Evolutionary conservation across 306 rosid species (phyloP).

Genomic region (Ormosia semicastrata): DNA sequence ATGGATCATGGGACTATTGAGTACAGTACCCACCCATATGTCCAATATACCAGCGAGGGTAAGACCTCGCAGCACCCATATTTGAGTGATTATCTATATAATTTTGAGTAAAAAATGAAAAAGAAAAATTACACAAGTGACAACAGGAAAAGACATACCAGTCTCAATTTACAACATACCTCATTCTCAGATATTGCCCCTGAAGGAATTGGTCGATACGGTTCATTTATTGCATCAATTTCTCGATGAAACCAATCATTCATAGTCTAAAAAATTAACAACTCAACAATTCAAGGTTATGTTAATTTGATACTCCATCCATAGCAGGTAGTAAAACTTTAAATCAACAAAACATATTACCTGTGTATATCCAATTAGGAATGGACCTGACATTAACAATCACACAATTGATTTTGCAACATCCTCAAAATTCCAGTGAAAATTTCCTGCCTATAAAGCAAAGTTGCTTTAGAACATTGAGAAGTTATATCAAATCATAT

Average conservation of each 20-base stretch:
- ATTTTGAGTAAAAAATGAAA: conserved; percentile 7
- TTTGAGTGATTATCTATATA: conserved; percentile 81
- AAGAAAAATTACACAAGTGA: background rate
- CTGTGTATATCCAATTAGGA: conserved; percentile 93
- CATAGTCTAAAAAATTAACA: conserved; percentile 54
- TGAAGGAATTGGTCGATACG: conserved; percentile 98
- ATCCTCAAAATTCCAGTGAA: conserved; percentile 89
- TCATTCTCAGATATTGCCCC: conserved; percentile 93
- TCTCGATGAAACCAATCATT: conserved; percentile 99
- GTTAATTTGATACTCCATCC: conserved; percentile 23
- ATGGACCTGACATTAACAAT: conserved; percentile 99
- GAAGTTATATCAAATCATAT: conserved; percentile 11
- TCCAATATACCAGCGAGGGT: conserved; percentile 74
- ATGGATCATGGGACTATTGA: background rate
- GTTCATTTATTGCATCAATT: conserved; percentile 95
- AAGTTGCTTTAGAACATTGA: conserved; percentile 15
- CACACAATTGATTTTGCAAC: conserved; percentile 80
- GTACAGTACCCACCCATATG: conserved; percentile 72
- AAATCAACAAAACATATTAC: conserved; percentile 29
- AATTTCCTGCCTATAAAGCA: conserved; percentile 60
- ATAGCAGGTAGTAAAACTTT: background rate
- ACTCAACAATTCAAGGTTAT: background rate
- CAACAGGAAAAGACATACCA: background rate
- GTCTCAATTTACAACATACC: conserved; percentile 41
- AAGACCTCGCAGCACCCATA: conserved; percentile 94